Conservation (phyloP, 2,329 filamentous ascomycete species). For the Pseudocercospora macadamiae region DNA sequence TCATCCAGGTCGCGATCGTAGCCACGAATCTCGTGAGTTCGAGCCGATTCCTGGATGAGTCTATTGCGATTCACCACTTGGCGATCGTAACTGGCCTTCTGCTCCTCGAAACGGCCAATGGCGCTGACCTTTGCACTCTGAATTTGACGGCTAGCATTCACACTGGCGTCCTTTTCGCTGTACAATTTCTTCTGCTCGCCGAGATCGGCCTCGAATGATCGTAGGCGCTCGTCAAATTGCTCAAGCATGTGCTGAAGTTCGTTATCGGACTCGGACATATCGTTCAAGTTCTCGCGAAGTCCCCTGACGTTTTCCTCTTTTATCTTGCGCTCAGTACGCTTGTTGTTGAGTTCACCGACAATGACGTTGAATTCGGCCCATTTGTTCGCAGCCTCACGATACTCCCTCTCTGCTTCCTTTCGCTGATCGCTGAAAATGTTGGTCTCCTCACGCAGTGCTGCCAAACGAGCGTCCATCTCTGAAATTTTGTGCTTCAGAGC, state of each 20-base stretch:
- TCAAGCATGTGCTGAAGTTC: conserved; percentile 71
- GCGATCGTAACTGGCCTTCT: conserved; percentile 83
- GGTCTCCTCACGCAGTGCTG: conserved; percentile 61
- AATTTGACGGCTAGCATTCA: conserved; percentile 50
- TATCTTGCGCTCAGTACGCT: conserved; percentile 72
- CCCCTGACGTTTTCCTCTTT: conserved; percentile 72
- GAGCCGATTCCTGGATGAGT: conserved; percentile 77
- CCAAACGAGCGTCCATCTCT: conserved; percentile 68
- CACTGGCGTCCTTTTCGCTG: conserved; percentile 59
- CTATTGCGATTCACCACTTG: conserved; percentile 72
- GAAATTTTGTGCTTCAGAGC: conserved; percentile 62
- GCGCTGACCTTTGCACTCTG: conserved; percentile 59
- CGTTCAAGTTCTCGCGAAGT: conserved; percentile 71
- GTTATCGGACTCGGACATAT: conserved; percentile 77
- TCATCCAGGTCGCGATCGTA: conserved; percentile 81
- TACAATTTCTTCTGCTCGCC: conserved; percentile 67
- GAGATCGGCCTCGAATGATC: conserved; percentile 62
- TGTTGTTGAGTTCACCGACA: conserved; percentile 73
- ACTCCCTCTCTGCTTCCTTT: conserved; percentile 55
- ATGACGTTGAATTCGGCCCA: conserved; percentile 75
- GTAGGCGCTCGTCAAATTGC: conserved; percentile 76
- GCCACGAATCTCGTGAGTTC: conserved; percentile 76
- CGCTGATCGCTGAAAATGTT: conserved; percentile 63
- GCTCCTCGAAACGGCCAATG: conserved; percentile 77
- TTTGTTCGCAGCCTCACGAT: conserved; percentile 69